Percentiles rank a stretch among this genome's conserved stretches.
Evolutionary conservation across 2,329 filamentous ascomycete species (phyloP).

Genomic region (Ophiostoma tasmaniense): DNA sequence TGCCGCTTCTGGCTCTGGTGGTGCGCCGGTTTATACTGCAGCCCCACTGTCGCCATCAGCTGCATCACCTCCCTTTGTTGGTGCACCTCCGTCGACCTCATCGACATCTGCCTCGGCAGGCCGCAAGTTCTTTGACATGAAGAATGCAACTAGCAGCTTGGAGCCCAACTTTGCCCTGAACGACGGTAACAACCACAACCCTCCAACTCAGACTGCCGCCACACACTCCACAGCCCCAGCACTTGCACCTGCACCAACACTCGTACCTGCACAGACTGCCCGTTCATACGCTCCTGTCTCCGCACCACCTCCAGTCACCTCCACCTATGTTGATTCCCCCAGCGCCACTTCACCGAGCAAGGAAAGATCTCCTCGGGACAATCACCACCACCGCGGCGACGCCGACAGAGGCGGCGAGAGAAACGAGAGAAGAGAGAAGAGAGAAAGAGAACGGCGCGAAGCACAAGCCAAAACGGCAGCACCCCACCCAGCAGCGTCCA

Average conservation of each 20-base stretch:
- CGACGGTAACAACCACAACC: constrained; percentile 27
- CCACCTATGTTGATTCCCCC: neutral
- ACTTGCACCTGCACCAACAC: neutral
- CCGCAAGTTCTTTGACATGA: constrained; percentile 27
- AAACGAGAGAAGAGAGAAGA: neutral
- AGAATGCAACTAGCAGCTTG: constrained; percentile 25
- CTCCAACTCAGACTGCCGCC: constrained; percentile 19
- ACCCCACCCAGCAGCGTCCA: neutral
- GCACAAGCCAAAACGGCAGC: neutral
- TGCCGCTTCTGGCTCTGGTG: neutral
- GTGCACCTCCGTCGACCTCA: constrained; percentile 6
- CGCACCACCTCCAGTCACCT: constrained; percentile 5
- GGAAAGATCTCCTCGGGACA: constrained; percentile 14
- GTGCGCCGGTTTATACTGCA: neutral
- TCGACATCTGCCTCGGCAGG: constrained; percentile 14
- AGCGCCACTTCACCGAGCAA: constrained; percentile 11
- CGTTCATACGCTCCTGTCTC: constrained; percentile 6
- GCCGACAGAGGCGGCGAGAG: constrained; percentile 10
- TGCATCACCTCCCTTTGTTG: constrained; percentile 10
- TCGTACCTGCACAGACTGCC: constrained; percentile 6
- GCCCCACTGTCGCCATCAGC: neutral
- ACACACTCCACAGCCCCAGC: constrained; percentile 9
- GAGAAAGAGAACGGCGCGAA: constrained; percentile 5
- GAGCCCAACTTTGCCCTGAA: constrained; percentile 28
- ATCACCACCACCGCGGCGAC: constrained; percentile 10